Percentiles rank a stretch among this genome's conserved stretches.
phyloP scores from a whole-genome alignment of 306 rosid species.

The Cotoneaster glaucophyllus region DNA sequence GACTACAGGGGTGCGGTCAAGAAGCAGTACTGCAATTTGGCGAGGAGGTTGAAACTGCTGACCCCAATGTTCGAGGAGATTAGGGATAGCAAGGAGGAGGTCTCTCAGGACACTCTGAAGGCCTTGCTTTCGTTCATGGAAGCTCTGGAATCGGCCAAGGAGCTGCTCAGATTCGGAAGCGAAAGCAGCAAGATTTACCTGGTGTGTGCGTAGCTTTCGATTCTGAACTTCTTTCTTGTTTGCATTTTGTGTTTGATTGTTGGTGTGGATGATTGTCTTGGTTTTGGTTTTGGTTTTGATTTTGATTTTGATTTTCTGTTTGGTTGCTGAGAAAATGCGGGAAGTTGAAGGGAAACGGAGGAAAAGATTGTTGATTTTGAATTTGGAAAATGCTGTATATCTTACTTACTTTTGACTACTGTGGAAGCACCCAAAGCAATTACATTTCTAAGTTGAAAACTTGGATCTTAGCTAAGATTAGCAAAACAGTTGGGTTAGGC shows the following conservation, averaged over 20 bases:
- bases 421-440: not conserved
- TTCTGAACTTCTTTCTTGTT: not conserved
- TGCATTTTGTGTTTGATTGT: not conserved
- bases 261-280: not conserved
- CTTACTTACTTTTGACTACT: not conserved
- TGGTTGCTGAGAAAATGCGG: constrained; percentile 14
- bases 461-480: not conserved
- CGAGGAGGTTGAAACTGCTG: constrained; percentile 78
- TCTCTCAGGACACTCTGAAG: constrained; percentile 38
- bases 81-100: constrained; percentile 44
- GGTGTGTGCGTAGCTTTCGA: constrained; percentile 48
- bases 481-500: not conserved
- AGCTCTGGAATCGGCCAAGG: constrained; percentile 62
- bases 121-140: constrained; percentile 55
- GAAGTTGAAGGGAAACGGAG: not conserved
- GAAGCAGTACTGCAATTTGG: constrained; percentile 85
- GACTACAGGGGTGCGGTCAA: constrained; percentile 70
- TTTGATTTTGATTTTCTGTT: constrained; percentile 7
- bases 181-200: constrained; percentile 86
- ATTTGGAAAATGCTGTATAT: not conserved
- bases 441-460: not conserved
- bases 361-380: not conserved
- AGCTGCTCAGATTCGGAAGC: constrained; percentile 69
- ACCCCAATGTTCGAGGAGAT: constrained; percentile 93
- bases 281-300: not conserved